These are phyloP conservation scores for Phytophthora hybrid DNA, from an alignment of 352 stramenopile species.

Conservation along the genomic window DNA sequence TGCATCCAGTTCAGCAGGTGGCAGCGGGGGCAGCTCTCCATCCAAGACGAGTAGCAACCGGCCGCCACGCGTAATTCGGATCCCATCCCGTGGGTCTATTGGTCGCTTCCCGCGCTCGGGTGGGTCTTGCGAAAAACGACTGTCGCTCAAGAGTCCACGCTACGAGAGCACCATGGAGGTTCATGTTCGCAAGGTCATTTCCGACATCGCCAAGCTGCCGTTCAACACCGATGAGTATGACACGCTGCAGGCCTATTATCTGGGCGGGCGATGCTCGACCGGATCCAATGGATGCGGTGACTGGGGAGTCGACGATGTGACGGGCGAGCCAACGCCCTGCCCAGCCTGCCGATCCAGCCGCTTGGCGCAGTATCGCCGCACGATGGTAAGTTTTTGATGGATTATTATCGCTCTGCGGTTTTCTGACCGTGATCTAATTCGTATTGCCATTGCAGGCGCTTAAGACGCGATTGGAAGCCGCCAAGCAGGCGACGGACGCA, in stretches of 20 bases:
- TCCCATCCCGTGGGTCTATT: conserved; percentile 54
- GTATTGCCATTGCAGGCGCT: conserved; percentile 41
- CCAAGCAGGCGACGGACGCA: conserved; percentile 45
- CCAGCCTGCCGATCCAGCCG: conserved; percentile 57
- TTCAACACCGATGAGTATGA: conserved; percentile 76
- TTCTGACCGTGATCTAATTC: conserved; percentile 12
- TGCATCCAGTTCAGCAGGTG: conserved; percentile 27
- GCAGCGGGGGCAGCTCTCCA: conserved; percentile 36
- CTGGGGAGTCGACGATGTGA: conserved; percentile 32
- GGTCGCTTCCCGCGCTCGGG: conserved; percentile 43
- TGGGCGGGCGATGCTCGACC: conserved; percentile 54
- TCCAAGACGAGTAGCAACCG: conserved; percentile 52
- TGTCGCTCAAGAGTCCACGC: conserved; percentile 73
- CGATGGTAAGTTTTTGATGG: conserved; percentile 52
- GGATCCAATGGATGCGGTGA: conserved; percentile 41
- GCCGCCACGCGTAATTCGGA: conserved; percentile 51
- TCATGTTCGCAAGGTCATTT: conserved; percentile 73
- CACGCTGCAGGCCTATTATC: conserved; percentile 68
- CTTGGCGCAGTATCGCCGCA: conserved; percentile 61
- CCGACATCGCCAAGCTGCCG: conserved; percentile 65
- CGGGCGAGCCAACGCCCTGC: conserved; percentile 42
- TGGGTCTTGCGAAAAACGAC: conserved; percentile 49
- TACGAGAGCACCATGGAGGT: conserved; percentile 81
- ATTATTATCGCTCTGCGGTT: conserved; percentile 3
- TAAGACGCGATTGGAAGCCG: conserved; percentile 54